Evolutionary conservation across 179 eudicot genomes (phyloP), one percentile per base, ranked within the genome.

Genomic region (Amaranthus tricolor): DNA sequence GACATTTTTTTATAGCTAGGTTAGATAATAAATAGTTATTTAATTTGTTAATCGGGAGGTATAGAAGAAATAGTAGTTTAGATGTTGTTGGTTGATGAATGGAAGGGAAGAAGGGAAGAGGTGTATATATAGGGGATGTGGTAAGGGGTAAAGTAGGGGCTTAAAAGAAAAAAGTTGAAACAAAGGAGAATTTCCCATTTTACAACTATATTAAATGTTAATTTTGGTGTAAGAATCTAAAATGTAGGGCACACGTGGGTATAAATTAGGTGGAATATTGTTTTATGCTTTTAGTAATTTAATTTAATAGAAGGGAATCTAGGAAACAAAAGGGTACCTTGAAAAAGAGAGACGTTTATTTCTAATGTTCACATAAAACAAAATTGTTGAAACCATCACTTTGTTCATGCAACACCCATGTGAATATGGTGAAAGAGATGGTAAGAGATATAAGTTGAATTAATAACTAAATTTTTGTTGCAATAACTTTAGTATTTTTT

Each of bases 201-300:
- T 57, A 64, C 66, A 75, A 21, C 56, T 62, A 17, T n/a, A 66
- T 66, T 43, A 66, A 12, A 48, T 10, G n/a, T 40, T 5, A 64
- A 43, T 54, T 56, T 58, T 69, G 65, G 82, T 66, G 74, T 65
- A 77, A 71, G 82, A 80, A 80, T 80, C 76, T 75, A 65, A 68
- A 75, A 66, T 75, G 75, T 80, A 66, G 79, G 75, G 77, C 75
- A 80, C 83, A 75, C 79, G 79, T 72, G 79, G 77, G 76, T 62
- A 44, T 72, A 51, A 57, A 64, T 75, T 53, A 64, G 67, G 76
- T 65, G 51, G 76, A 71, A 71, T 70, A 55, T 71, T 75, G 50
- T 31, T 31, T 31, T 31, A 70, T 64, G 72, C 47, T 75, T 63
- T 63, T 64, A 31, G 1, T 31, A 31, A 74, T 65, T 12, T 54